phyloP scores from a whole-genome alignment of 2,329 filamentous ascomycete species.

The Chrysoporthe austroafricana region DNA sequence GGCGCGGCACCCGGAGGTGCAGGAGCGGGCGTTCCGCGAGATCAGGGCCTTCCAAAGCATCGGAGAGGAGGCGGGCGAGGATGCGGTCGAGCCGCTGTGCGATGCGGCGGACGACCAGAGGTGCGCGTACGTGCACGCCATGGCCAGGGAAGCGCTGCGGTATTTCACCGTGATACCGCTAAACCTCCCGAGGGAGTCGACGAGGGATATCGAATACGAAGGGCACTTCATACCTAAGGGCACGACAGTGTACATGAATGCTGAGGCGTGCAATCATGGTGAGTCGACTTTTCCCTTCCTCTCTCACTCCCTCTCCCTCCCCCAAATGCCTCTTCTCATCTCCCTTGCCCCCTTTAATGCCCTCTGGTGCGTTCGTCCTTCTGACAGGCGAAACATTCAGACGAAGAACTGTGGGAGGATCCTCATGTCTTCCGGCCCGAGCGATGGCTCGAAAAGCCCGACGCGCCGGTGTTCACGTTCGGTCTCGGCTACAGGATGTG shows the following conservation, averaged over 20 bases:
- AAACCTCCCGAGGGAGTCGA: constrained; percentile 63
- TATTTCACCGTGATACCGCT: constrained; percentile 70
- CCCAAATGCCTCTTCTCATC: background rate
- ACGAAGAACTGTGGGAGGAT: constrained; percentile 65
- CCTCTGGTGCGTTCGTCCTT: background rate
- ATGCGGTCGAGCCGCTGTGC: constrained; percentile 52
- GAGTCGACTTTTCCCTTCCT: background rate
- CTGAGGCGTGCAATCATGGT: constrained; percentile 41
- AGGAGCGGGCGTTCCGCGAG: constrained; percentile 59
- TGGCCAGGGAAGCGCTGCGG: constrained; percentile 67
- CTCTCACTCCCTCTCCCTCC: background rate
- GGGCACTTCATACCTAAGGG: constrained; percentile 60
- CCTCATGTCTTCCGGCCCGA: constrained; percentile 62
- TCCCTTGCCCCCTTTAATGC: too few species aligned
- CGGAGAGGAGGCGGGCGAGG: constrained; percentile 27
- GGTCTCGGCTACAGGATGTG: constrained; percentile 60
- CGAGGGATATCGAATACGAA: constrained; percentile 61
- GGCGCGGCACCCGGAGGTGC: constrained; percentile 53
- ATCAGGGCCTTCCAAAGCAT: constrained; percentile 49
- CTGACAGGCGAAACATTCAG: constrained; percentile 35
- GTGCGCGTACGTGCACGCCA: constrained; percentile 65
- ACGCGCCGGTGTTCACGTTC: constrained; percentile 56
- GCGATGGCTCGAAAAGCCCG: constrained; percentile 44
- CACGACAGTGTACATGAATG: constrained; percentile 68
- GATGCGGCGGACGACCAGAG: constrained; percentile 69